Percentiles rank a stretch among this genome's conserved stretches.
These are phyloP conservation scores for Aspergillus texensis DNA, from an alignment of 2,329 filamentous ascomycete genomes.

Conservation along the genomic window DNA sequence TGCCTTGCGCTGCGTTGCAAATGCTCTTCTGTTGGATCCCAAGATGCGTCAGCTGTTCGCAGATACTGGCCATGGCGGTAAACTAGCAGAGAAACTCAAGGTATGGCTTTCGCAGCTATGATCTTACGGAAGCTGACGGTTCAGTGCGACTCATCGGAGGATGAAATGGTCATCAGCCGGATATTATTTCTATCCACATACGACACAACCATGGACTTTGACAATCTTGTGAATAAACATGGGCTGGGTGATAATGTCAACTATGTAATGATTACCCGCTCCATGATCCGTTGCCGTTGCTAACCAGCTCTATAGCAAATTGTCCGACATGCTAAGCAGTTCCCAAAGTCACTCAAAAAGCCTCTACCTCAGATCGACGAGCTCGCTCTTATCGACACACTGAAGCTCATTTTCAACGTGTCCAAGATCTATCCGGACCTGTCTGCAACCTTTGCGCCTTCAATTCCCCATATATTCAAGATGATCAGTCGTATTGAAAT, in stretches of 20 bases:
- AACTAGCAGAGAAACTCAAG: constrained; percentile 71
- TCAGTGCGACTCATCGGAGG: constrained; percentile 70
- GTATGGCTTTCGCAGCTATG: constrained; percentile 29
- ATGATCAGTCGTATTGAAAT: constrained; percentile 67
- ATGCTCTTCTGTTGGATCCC: constrained; percentile 73
- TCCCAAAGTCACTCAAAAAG: constrained; percentile 45
- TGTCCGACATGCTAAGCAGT: constrained; percentile 66
- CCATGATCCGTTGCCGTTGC: constrained; percentile 3
- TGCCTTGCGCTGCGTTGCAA: constrained; percentile 80
- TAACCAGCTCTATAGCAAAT: constrained; percentile 58
- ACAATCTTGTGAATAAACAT: constrained; percentile 66
- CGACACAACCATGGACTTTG: constrained; percentile 68
- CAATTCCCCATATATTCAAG: constrained; percentile 69
- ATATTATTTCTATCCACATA: constrained; percentile 82
- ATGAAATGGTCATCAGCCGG: constrained; percentile 83
- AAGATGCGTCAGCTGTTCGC: constrained; percentile 73
- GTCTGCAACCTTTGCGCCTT: constrained; percentile 63
- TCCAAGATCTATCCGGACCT: constrained; percentile 72
- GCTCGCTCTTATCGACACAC: constrained; percentile 78
- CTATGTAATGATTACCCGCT: constrained; percentile 39
- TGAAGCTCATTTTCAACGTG: constrained; percentile 89
- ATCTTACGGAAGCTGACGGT: constrained; percentile 8
- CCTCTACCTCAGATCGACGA: constrained; percentile 60
- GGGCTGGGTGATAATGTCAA: constrained; percentile 69
- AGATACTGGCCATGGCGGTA: constrained; percentile 67